Evolutionary conservation across 2,329 filamentous ascomycete genomes (phyloP).

Genomic region (Trichophyton benhamiae): DNA sequence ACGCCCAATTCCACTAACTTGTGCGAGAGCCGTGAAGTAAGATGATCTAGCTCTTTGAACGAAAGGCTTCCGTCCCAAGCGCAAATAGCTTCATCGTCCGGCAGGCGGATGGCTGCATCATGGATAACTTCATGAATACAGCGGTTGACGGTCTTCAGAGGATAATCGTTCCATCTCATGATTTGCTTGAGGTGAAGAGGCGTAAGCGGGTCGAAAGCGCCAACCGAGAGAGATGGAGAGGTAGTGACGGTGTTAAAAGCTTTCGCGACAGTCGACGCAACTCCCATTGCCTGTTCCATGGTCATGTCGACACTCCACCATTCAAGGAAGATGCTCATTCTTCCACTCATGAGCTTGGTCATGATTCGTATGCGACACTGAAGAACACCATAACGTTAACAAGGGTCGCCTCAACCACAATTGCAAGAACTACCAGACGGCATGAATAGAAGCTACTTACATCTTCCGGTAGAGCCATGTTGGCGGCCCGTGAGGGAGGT

Average conservation of each 20-base stretch:
- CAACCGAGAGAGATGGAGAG: slow-evolving; percentile 32
- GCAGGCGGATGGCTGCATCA: slow-evolving; percentile 26
- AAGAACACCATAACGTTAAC: neutral
- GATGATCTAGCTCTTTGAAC: slow-evolving; percentile 25
- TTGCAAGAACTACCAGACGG: neutral
- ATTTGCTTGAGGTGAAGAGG: slow-evolving; percentile 45
- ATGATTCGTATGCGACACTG: slow-evolving; percentile 28
- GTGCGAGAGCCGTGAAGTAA: slow-evolving; percentile 28
- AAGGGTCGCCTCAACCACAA: neutral
- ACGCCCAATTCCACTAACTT: slow-evolving; percentile 26
- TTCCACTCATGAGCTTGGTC: slow-evolving; percentile 24
- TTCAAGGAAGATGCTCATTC: slow-evolving; percentile 28
- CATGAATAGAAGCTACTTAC: slow-evolving; percentile 16
- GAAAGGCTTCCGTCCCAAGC: slow-evolving; percentile 26
- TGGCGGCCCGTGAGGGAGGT: slow-evolving; percentile 17
- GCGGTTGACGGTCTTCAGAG: slow-evolving; percentile 27
- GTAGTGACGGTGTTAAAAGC: slow-evolving; percentile 39
- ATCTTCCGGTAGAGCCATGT: slow-evolving; percentile 23
- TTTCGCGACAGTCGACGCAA: slow-evolving; percentile 43
- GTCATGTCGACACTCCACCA: slow-evolving; percentile 29
- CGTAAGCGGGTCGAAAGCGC: slow-evolving; percentile 42
- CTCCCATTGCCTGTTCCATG: slow-evolving; percentile 30
- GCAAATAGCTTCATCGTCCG: slow-evolving; percentile 15
- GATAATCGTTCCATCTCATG: slow-evolving; percentile 40
- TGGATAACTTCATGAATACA: slow-evolving; percentile 29